Evolutionary conservation across 2,329 filamentous ascomycete genomes (phyloP).

Genomic region (Penicillium oxalicum): DNA sequence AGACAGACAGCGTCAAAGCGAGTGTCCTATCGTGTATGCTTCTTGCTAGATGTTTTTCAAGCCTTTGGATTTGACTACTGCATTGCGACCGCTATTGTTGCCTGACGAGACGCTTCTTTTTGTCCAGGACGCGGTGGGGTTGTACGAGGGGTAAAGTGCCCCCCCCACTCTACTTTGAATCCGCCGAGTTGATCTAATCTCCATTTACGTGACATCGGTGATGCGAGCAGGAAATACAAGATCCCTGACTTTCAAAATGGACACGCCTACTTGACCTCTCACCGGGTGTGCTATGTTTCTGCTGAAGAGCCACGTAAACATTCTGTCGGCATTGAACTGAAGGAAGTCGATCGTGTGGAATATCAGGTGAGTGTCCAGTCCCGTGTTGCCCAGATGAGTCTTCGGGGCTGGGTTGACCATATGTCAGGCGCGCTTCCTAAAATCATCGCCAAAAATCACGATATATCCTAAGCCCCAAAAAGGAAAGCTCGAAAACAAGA

Average conservation of each 20-base stretch:
- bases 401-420: neutral
- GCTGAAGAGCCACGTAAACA: constrained; percentile 76
- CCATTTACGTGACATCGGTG: constrained; percentile 13
- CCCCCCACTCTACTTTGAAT: neutral
- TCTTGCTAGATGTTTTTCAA: constrained; percentile 90
- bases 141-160: constrained; percentile 83
- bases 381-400: neutral
- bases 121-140: constrained; percentile 92
- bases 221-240: constrained; percentile 72
- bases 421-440: constrained; percentile 74
- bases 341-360: constrained; percentile 84
- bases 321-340: constrained; percentile 79
- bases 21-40: constrained; percentile 1
- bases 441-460: constrained; percentile 90
- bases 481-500: constrained; percentile 51
- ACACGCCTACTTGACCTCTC: constrained; percentile 92
- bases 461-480: constrained; percentile 75
- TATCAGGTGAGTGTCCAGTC: constrained; percentile 60
- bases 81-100: constrained; percentile 83
- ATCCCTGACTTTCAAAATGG: constrained; percentile 90
- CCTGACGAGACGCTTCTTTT: constrained; percentile 93
- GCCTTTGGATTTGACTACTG: constrained; percentile 90
- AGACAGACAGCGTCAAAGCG: neutral
- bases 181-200: constrained; percentile 6
- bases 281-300: constrained; percentile 92